Base-by-base conservation (phyloP, 2,329 filamentous ascomycete genomes). In the Gnomoniopsis sp. region DNA sequence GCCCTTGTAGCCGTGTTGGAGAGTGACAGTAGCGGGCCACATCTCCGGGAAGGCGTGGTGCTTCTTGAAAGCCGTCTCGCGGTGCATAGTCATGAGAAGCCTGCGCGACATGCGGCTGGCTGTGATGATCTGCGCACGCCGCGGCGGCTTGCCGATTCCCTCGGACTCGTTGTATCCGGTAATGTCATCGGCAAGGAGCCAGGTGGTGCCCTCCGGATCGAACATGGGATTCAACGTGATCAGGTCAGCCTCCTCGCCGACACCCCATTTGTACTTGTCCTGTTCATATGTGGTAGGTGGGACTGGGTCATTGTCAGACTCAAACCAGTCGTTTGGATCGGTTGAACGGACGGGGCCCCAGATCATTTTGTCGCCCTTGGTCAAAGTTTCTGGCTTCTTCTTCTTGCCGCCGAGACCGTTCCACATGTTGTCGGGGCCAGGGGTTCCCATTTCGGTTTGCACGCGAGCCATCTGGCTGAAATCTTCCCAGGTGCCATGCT, bases 21-120 rank as follows among this genome's bases (percentile, higher is more conserved):
- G 81, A 1, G 93, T 90, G 1, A 90, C 87, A 0, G 90, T 95
- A 1, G 88, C 88, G 0, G 93, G 91, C 91, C 91, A 97, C 93
- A 97, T 97, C 74, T 98, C 93, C 0, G 92, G 90, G 71, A 96
- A 96, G 77, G 95, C 96, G 64, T 90, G 90, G 73, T 96, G 90
- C 66, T 92, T 93, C 69, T 88, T 88, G 67, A 90, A 83, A 33
- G 87, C 86, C 3, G 93, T 96, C 77, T 96, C 92, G 57, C 86
- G 84, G 77, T 98, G 93, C 93, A 98, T 98, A 19, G 88, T 88
- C 62, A 87, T 78, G 15, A 98, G 81, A 50, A 97, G 84, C 49
- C 86, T 86, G 51, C 87, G 86, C 14, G 89, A 95, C 75, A 98
- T 88, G 55, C 93, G 86, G 1, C 89, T 89, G 0, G 92, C 88